Percentiles rank a stretch among this genome's conserved stretches.
phyloP scores from a whole-genome alignment of 495 filamentous ascomycete genomes.

The Penicillium alfredii region DNA sequence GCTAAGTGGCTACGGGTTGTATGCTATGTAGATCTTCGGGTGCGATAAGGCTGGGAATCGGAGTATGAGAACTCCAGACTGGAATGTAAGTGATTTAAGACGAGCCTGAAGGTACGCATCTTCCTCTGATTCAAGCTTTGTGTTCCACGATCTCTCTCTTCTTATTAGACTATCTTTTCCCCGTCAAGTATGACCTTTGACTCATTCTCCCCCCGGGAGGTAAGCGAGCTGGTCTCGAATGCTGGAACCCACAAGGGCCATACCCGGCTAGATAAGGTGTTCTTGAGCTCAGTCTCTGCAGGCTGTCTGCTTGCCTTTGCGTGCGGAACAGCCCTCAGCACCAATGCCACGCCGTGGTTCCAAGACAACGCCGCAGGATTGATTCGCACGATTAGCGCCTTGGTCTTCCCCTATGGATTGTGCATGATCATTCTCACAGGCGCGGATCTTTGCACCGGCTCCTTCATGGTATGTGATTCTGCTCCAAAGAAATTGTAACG shows the following conservation, averaged over 20 bases:
- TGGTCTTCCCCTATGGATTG: slow-evolving; percentile 55
- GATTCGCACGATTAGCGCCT: slow-evolving; percentile 48
- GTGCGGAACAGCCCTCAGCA: slow-evolving; percentile 46
- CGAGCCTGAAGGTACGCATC: slow-evolving; percentile 8
- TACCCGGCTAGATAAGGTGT: slow-evolving; percentile 50
- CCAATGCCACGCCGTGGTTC: slow-evolving; percentile 53
- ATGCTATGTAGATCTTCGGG: no score
- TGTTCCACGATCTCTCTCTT: no score
- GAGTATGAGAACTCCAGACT: no score
- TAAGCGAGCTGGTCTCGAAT: slow-evolving; percentile 39
- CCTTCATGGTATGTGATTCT: slow-evolving; percentile 54
- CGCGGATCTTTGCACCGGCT: slow-evolving; percentile 54
- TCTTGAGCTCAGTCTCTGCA: slow-evolving; percentile 48
- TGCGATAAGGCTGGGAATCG: no score
- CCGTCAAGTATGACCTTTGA: slow-evolving; percentile 23
- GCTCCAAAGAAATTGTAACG: no score
- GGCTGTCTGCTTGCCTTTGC: slow-evolving; percentile 50
- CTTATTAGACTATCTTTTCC: background rate
- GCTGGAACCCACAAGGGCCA: slow-evolving; percentile 46
- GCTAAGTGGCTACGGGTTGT: no score
- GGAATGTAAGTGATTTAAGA: no score
- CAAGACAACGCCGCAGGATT: slow-evolving; percentile 54
- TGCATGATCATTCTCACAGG: slow-evolving; percentile 56
- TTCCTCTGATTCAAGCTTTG: slow-evolving; percentile 3
- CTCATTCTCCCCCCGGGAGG: slow-evolving; percentile 41